Conservation (phyloP, 2,329 filamentous ascomycete genomes). For the Phaeosphaeriaceae sp. region DNA sequence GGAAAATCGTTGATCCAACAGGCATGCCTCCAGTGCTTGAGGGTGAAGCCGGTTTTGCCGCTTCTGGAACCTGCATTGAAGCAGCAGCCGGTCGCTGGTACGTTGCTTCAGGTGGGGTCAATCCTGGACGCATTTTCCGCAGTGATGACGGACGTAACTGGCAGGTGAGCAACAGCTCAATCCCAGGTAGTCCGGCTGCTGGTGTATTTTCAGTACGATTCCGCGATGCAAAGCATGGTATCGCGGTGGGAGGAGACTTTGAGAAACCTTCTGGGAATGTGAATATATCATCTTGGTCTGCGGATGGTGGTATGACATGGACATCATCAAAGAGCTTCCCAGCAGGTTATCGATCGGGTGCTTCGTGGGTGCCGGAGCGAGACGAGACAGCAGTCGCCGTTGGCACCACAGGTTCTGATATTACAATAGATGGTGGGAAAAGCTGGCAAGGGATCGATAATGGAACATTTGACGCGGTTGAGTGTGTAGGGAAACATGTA, state of each 20-base stretch:
- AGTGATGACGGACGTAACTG: conserved; percentile 23
- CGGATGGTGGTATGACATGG: conserved; percentile 33
- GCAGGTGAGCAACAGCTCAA: conserved; percentile 26
- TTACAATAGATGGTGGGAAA: conserved; percentile 35
- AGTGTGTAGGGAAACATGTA: conserved; percentile 20
- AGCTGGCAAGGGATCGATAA: conserved; percentile 33
- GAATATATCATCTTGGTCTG: conserved; percentile 32
- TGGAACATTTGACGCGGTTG: conserved; percentile 36
- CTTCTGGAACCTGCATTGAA: conserved; percentile 36
- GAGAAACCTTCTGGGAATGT: conserved; percentile 27
- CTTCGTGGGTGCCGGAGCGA: conserved; percentile 30
- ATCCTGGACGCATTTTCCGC: conserved; percentile 32
- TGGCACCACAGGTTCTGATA: conserved; percentile 35
- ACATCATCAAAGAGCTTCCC: conserved; percentile 26
- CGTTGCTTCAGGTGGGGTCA: conserved; percentile 32
- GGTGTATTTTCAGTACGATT: conserved; percentile 39
- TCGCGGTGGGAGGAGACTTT: conserved; percentile 38
- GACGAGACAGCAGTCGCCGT: conserved; percentile 27
- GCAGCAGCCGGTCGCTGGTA: conserved; percentile 37
- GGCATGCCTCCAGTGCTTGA: conserved; percentile 27
- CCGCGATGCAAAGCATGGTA: conserved; percentile 26
- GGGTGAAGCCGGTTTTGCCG: conserved; percentile 35
- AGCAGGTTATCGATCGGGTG: conserved; percentile 34
- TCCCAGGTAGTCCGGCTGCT: conserved; percentile 32
- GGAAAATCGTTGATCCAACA: conserved; percentile 20